Percentiles rank a stretch among this genome's conserved stretches.
phyloP scores from a whole-genome alignment of 805 yeast species.

The Teunomyces aglyptinius region DNA sequence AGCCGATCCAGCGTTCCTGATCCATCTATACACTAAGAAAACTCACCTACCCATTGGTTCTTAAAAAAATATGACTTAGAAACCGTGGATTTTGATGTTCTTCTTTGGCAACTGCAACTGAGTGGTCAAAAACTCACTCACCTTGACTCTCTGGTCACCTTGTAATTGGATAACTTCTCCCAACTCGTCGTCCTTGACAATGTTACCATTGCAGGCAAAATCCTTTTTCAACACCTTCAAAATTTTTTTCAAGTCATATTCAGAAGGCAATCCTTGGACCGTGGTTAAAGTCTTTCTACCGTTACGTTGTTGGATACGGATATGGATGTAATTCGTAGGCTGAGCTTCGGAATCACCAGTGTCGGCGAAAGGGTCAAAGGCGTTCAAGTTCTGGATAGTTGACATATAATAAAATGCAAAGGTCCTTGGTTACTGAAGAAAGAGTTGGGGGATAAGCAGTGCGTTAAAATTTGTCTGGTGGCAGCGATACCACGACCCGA shows the following conservation, averaged over 20 bases:
- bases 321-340: conserved; percentile 92
- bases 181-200: conserved; percentile 92
- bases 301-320: conserved; percentile 99
- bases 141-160: conserved; percentile 98
- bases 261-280: conserved; percentile 95
- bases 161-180: conserved; percentile 97
- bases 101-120: conserved; percentile 90
- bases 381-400: conserved; percentile 88
- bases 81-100: conserved; percentile 97
- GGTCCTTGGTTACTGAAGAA: neutral
- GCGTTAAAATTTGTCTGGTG: neutral
- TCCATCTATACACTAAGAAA: neutral
- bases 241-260: conserved; percentile 92
- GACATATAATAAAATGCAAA: conserved; percentile 47
- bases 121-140: conserved; percentile 84
- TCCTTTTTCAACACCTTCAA: conserved; percentile 93
- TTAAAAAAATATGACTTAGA: conserved; percentile 42
- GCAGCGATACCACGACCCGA: neutral
- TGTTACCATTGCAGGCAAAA: conserved; percentile 98
- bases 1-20: neutral
- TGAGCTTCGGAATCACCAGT: conserved; percentile 99
- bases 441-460: conserved; percentile 5
- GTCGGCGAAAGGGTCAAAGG: conserved; percentile 96
- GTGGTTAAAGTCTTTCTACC: conserved; percentile 98
- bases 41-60: neutral